A percentile compares a stretch with the other conserved stretches of the same genome.
These are phyloP conservation scores for Alloteropsis angusta DNA, from an alignment of 202 grass and related monocot genomes.

Conservation along the genomic window DNA sequence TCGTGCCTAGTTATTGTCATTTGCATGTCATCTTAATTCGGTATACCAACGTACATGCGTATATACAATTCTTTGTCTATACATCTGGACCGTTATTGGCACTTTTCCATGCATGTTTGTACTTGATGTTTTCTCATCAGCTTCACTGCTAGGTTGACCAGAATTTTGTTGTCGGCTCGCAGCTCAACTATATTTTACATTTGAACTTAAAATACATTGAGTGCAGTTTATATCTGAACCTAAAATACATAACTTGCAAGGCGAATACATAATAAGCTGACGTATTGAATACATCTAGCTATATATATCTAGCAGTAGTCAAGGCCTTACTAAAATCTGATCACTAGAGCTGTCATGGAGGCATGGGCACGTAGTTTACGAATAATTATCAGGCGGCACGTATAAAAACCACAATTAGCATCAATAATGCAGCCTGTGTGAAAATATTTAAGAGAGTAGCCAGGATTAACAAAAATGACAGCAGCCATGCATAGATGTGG, in stretches of 20 bases:
- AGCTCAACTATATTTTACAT: neutral
- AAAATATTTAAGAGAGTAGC: neutral
- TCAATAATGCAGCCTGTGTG: neutral
- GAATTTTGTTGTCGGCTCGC: neutral
- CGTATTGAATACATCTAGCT: neutral
- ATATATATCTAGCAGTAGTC: neutral
- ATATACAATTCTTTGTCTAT: neutral
- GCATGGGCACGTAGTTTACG: neutral
- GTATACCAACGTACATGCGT: neutral
- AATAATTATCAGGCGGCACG: neutral
- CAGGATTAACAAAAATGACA: constrained; percentile 20
- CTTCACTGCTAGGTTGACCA: neutral
- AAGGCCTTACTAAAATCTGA: neutral
- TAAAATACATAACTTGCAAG: neutral
- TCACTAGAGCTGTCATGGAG: neutral
- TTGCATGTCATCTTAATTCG: neutral
- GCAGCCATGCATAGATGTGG: constrained; percentile 15
- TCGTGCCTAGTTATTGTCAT: neutral
- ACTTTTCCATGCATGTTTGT: neutral
- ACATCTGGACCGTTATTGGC: neutral
- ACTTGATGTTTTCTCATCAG: neutral
- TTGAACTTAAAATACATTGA: neutral
- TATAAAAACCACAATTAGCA: neutral
- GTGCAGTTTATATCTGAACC: neutral
- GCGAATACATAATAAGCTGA: neutral